Percentiles rank a stretch among this genome's conserved stretches.
These are phyloP conservation scores for Pseudozyma sp. DNA, from an alignment of 1,284 basidiomycete species.

Conservation along the genomic window DNA sequence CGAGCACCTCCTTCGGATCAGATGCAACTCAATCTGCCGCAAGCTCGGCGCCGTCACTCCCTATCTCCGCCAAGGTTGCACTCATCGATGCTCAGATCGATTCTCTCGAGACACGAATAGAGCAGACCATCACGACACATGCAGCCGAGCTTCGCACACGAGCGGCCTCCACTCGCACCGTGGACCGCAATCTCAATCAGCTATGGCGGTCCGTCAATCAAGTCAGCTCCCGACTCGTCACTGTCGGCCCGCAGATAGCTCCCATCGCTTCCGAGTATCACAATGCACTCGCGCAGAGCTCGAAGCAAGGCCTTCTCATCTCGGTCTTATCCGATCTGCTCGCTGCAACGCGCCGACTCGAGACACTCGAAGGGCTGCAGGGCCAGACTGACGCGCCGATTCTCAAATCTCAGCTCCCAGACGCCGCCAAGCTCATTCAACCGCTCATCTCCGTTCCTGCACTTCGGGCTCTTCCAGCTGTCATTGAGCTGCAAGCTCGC, in stretches of 20 bases:
- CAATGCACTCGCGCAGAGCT: conserved; percentile 35
- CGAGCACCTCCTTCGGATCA: conserved; percentile 25
- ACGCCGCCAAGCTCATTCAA: conserved; percentile 11
- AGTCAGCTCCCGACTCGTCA: conserved; percentile 33
- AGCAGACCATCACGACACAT: conserved; percentile 25
- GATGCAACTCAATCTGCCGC: conserved; percentile 11
- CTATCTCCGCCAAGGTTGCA: conserved; percentile 48
- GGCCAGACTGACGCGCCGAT: conserved; percentile 10
- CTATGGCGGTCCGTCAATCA: conserved; percentile 43
- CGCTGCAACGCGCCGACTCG: conserved; percentile 22
- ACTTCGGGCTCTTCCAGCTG: conserved; percentile 23
- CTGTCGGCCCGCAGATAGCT: conserved; percentile 26
- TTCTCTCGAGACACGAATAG: conserved; percentile 26
- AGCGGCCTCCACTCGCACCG: conserved; percentile 24
- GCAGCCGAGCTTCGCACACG: conserved; percentile 31
- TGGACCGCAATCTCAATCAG: conserved; percentile 36
- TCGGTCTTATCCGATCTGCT: conserved; percentile 36
- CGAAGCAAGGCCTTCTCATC: conserved; percentile 34
- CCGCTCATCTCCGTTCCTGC: conserved; percentile 11
- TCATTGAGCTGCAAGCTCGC: conserved; percentile 34
- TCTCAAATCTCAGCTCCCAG: conserved; percentile 15
- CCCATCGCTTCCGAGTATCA: conserved; percentile 30
- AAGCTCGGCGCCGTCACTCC: conserved; percentile 30
- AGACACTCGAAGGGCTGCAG: conserved; percentile 30
- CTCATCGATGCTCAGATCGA: conserved; percentile 55